Base-by-base conservation (phyloP, 2,329 filamentous ascomycete species). In the Verticillium tricorpus region DNA sequence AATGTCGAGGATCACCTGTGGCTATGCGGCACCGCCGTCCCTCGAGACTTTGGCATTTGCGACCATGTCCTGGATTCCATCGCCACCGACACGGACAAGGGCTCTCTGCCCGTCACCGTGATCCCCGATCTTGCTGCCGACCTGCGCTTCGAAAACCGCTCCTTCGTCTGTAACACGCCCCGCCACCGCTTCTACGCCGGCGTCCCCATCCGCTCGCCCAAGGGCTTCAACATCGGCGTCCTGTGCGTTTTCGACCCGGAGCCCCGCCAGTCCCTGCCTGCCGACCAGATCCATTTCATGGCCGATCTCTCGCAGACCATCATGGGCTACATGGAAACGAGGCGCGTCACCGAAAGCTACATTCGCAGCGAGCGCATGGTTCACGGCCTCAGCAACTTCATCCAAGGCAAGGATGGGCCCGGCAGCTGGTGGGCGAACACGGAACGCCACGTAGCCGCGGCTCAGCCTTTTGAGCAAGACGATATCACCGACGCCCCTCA, bases 191-290 rank as follows among this genome's bases (percentile, higher is more conserved):
- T 80, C 61, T 80, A 79, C 57, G 77, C 77, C 0, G 78, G 71
- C 0, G 74, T 78, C 0, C 78, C 78, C 4, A 77, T 80, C 19
- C 72, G 76, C 0, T 76, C 75, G 0, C 71, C 68, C 0, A 67
- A 71, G 4, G 77, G 77, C 22, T 74, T 80, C 61, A 77, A 80
- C 56, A 80, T 80, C 14, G 78, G 78, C 3, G 73, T 76, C 0
- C 74, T 73, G 17, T 78, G 75, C 59, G 71, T 78, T 2, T 67
- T 72, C 15, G 70, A 69, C 55, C 63, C 67, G 35, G 63, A 62
- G 17, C 71, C 72, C 12, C 61, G 70, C 11, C 61, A 61, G 2
- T 67, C 67, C 9, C 72, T 77, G 65, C 68, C 69, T 8, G 67
- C 70, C 8, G 60, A 63, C 2, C 65, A 70, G 31, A 66, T 74